Evolutionary conservation across 352 stramenopile genomes (phyloP).

Genomic region (Globisporangium heterothallicum): DNA sequence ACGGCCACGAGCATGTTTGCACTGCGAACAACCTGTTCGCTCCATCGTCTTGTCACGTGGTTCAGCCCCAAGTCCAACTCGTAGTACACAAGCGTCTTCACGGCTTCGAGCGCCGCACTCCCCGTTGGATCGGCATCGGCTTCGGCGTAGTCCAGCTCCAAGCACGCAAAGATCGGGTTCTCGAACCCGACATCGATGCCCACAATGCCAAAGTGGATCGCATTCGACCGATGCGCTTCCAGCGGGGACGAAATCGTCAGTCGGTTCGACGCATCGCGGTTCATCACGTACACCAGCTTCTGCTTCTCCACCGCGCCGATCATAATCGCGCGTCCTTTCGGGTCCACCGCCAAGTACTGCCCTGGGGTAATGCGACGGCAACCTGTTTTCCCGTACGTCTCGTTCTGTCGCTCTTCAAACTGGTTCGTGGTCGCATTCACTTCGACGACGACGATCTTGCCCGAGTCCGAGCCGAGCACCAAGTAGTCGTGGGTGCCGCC

Average conservation of each 20-base stretch:
- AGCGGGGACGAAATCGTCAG: slow-evolving; percentile 97
- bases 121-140: slow-evolving; percentile 80
- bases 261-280: slow-evolving; percentile 90
- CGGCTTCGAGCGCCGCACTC: slow-evolving; percentile 46
- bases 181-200: slow-evolving; percentile 98
- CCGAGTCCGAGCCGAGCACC: slow-evolving; percentile 94
- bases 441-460: slow-evolving; percentile 94
- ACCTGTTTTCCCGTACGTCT: slow-evolving; percentile 96
- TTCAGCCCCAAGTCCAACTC: slow-evolving; percentile 99
- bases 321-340: slow-evolving; percentile 96
- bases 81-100: slow-evolving; percentile 98
- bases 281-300: slow-evolving; percentile 99
- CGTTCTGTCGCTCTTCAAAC: slow-evolving; percentile 87
- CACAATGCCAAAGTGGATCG: slow-evolving; percentile 93
- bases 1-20: slow-evolving; percentile 94
- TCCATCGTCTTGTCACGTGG: slow-evolving; percentile 97
- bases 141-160: slow-evolving; percentile 96
- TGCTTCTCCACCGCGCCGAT: slow-evolving; percentile 97
- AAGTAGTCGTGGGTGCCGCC: slow-evolving; percentile 93
- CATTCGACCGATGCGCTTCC: slow-evolving; percentile 96
- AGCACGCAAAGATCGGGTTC: slow-evolving; percentile 97
- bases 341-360: slow-evolving; percentile 97
- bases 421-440: slow-evolving; percentile 79
- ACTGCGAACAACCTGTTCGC: slow-evolving; percentile 76
- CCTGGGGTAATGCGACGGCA: slow-evolving; percentile 96